Percentiles rank a stretch among this genome's conserved stretches.
phyloP scores from a whole-genome alignment of 208 protist genomes.

The Crithidia thermophila region DNA sequence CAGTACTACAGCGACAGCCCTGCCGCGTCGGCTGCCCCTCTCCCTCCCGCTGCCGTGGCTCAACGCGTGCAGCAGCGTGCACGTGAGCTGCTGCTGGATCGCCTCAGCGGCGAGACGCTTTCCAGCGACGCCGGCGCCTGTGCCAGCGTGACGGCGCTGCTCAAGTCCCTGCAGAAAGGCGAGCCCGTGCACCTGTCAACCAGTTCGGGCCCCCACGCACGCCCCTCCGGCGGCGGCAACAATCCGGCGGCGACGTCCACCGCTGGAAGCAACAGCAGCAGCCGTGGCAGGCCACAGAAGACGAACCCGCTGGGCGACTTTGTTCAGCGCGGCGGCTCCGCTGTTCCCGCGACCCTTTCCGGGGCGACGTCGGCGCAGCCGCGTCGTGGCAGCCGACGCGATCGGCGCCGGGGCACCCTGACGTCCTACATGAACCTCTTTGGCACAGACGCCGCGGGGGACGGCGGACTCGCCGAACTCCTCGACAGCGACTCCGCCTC shows the following conservation, averaged over 20 bases:
- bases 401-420: background rate
- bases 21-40: background rate
- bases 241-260: too few species aligned
- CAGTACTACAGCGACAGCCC: background rate
- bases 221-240: too few species aligned
- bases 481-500: constrained; percentile 13
- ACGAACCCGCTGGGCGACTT: background rate
- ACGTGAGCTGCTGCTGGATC: constrained; percentile 10
- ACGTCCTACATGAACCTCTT: background rate
- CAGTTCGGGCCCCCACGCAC: too few species aligned
- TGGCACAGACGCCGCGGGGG: background rate
- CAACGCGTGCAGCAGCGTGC: constrained; percentile 10
- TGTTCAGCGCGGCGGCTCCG: background rate
- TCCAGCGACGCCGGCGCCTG: constrained; percentile 14
- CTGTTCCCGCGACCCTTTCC: constrained; percentile 3
- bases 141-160: constrained; percentile 4
- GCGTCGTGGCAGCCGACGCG: background rate
- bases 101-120: constrained; percentile 20
- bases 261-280: background rate
- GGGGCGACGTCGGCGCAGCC: background rate
- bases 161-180: constrained; percentile 11
- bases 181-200: background rate
- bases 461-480: constrained; percentile 1
- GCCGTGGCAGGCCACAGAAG: too few species aligned
- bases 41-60: background rate